Evolutionary conservation across 371 early-diverging fungal genomes (phyloP), one percentile per base, ranked within the genome.

Genomic region (Dentiscutata heterogama): DNA sequence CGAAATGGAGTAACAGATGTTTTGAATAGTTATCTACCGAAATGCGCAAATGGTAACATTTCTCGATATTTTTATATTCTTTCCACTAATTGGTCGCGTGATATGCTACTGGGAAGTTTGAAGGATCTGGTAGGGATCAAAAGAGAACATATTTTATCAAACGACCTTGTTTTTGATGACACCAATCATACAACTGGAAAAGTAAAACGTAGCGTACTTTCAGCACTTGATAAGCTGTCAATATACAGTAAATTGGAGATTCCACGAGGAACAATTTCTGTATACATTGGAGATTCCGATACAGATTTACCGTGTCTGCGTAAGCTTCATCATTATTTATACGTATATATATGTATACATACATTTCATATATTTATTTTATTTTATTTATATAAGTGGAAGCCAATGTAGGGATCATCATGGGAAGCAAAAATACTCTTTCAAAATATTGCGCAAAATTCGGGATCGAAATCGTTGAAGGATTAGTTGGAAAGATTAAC

Each of bases 271-370:
- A 82, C 42, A 18, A 14, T 76, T 11, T 76, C 82, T 10, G 77
- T 54, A 13, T 82, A 82, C 53, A 65, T 82, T 67, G 82, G 82
- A 22, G 82, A 82, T 77, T 82, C 82, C 1, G 65, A 74, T 46
- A 82, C 75, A 31, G 82, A 82, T 64, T 67, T 82, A 29, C 77
- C 75, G 20, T 82, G 82, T 56, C 20, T 82, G 27, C 29, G 82
- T 82, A 42, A 82, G 82, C 64, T 29, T 22, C 7, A 72, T 25
- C 5, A 42, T 65, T 22, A n/a, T 50, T 53, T 18, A 51, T 35
- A 56, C 39, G n/a, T n/a, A 0, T 20, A 8, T 53, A 20, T 35
- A 63, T 39, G 39, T 50, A 46, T 46, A 46, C 7, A 20, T 58
- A 58, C n/a, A 8, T 58, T 50, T 20, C 25, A 20, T 54, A n/a